Evolutionary conservation across 2,329 filamentous ascomycete genomes (phyloP).

Genomic region (Neofusicoccum sp.): DNA sequence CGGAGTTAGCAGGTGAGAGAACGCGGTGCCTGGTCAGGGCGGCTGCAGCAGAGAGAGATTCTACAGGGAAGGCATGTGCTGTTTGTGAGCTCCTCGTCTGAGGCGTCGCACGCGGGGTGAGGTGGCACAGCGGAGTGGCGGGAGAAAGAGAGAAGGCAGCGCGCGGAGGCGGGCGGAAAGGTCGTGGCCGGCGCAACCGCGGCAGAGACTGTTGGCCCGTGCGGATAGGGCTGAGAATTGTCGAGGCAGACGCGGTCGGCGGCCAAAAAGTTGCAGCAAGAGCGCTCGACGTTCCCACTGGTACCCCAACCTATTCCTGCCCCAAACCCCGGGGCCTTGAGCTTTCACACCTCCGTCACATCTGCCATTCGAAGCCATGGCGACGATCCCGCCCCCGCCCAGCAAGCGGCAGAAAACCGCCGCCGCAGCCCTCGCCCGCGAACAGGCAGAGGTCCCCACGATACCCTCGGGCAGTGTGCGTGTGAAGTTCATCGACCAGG

Average conservation of each 20-base stretch:
- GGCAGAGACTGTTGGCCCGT: not conserved
- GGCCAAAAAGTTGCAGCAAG: constrained; percentile 1
- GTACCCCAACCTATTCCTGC: too few relatives aligned
- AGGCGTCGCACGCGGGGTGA: not conserved
- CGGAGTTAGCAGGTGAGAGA: not conserved
- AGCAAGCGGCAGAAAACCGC: constrained; percentile 84
- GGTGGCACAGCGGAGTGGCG: not conserved
- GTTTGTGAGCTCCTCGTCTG: not conserved
- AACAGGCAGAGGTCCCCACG: constrained; percentile 72
- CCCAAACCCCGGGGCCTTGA: not conserved
- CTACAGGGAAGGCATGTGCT: not conserved
- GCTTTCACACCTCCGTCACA: not conserved
- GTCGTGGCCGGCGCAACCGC: too few relatives aligned
- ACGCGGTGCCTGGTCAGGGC: not conserved
- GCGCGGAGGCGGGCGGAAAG: too few relatives aligned
- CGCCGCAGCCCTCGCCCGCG: constrained; percentile 65
- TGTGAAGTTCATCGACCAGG: constrained; percentile 85
- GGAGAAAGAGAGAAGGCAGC: too few relatives aligned
- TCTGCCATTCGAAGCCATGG: constrained; percentile 54
- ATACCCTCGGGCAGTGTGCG: constrained; percentile 74
- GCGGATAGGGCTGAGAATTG: constrained; percentile 17
- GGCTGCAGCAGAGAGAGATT: not conserved
- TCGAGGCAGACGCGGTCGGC: not conserved
- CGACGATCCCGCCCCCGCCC: constrained; percentile 77
- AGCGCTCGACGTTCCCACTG: not conserved